Base-by-base conservation (phyloP, 2,329 filamentous ascomycete species). In the Sclerotinia trifoliorum region DNA sequence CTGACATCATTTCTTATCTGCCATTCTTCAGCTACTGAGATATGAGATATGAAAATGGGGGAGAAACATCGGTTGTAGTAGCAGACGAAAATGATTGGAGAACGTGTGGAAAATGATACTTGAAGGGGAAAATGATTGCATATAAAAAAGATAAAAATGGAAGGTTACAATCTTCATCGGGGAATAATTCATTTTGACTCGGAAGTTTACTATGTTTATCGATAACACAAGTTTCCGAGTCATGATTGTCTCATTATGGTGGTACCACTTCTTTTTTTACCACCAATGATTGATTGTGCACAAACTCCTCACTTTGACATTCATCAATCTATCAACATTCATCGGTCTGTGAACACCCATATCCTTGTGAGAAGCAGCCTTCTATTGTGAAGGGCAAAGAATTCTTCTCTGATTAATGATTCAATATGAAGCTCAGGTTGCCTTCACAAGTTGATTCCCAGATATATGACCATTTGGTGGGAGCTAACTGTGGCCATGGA, bases 1-100 rank as follows among this genome's bases (percentile, higher is more conserved):
- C 54, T 56, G 21, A 11, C 6, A 62, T 35, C 29, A 58, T 62
- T 39, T 24, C 58, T 35, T 62, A 62, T 62, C 44, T 49, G 29
- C 26, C 24, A 2, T 29, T 46, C 39, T 24, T 29, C 19, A 42
- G 19, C 24, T 26, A 46, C n/a, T 46, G 11, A 19, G 39, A 39
- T 8, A 5, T 19, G 17, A 44, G 39, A 60, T 42, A 21, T 44
- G 15, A 11, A 21, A 29, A 46, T 46, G 44, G 49, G 44, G 46
- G 46, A 32, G 4, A 35, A 26, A 51, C 29, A 39, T 19, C 21
- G 26, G 6, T 2, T 3, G 17, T 13, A n/a, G 26, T 5, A 8
- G n/a, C 5, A 6, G n/a, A n/a, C 8, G 57, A 42, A 49, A 19
- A 39, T 24, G 32, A 63, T 42, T 51, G 46, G 46, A 63, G 13